phyloP scores from a whole-genome alignment of 495 filamentous ascomycete genomes.

The Astrothelium subdiscretum region DNA sequence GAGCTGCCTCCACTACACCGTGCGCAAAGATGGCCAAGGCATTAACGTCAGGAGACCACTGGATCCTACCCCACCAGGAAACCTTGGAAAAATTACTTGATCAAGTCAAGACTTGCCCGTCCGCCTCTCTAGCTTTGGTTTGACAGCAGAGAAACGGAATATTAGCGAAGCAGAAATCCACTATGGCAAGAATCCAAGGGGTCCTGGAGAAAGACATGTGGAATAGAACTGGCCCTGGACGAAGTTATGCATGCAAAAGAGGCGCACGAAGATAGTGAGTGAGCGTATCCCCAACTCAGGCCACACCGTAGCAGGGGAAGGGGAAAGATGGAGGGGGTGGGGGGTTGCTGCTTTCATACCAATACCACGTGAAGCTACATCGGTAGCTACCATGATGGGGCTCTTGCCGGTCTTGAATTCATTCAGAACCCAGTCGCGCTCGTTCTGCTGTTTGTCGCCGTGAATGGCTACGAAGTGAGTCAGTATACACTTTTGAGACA shows the following conservation, averaged over 20 bases:
- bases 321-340: conserved; percentile 34
- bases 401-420: conserved; percentile 97
- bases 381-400: conserved; percentile 95
- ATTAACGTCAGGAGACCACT: not conserved
- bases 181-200: conserved; percentile 80
- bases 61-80: conserved; percentile 37
- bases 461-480: conserved; percentile 64
- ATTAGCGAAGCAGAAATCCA: conserved; percentile 56
- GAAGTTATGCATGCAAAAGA: conserved; percentile 64
- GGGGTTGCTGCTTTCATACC: conserved; percentile 77
- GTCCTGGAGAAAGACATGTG: conserved; percentile 62
- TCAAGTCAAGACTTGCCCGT: conserved; percentile 61
- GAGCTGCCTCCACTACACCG: conserved; percentile 47
- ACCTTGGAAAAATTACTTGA: conserved; percentile 58
- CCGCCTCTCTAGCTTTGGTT: conserved; percentile 57
- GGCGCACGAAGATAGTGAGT: conserved; percentile 58
- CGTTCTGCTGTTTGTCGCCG: conserved; percentile 98
- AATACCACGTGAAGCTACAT: conserved; percentile 98
- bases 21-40: conserved; percentile 27
- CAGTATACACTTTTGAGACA: conserved; percentile 28
- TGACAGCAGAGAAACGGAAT: conserved; percentile 57
- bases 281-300: conserved; percentile 78
- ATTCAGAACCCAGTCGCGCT: conserved; percentile 98
- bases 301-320: conserved; percentile 17
- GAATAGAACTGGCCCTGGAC: conserved; percentile 74